Percentiles rank a stretch among this genome's conserved stretches.
Evolutionary conservation across 805 yeast genomes (phyloP).

Genomic region (Diddensiella santjacobensis): DNA sequence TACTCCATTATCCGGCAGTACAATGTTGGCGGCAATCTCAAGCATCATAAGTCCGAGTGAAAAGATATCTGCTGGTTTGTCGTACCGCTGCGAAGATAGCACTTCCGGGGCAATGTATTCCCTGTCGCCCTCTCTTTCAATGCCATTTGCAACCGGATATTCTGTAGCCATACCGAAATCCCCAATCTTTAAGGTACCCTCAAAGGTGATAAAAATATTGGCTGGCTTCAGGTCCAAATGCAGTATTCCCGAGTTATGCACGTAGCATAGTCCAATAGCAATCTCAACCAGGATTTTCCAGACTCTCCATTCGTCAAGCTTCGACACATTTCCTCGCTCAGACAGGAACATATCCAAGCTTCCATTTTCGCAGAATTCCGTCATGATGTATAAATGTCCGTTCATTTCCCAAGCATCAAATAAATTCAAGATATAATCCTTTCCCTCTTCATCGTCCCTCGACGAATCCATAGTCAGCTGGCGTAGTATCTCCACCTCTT

Average conservation of each 20-base stretch:
- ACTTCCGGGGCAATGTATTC: slow-evolving; percentile 98
- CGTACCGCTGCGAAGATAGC: slow-evolving; percentile 74
- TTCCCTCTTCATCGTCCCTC: slow-evolving; percentile 39
- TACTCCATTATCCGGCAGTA: slow-evolving; percentile 91
- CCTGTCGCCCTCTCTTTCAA: slow-evolving; percentile 95
- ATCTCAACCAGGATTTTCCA: slow-evolving; percentile 94
- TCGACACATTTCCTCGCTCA: slow-evolving; percentile 70
- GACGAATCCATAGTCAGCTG: slow-evolving; percentile 21
- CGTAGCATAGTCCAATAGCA: slow-evolving; percentile 69
- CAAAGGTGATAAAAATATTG: slow-evolving; percentile 88
- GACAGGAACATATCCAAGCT: slow-evolving; percentile 75
- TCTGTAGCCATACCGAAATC: slow-evolving; percentile 94
- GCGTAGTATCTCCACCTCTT: slow-evolving; percentile 68
- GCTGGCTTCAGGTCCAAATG: slow-evolving; percentile 96
- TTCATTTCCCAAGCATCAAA: slow-evolving; percentile 80
- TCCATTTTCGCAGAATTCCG: slow-evolving; percentile 94
- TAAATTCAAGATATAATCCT: slow-evolving; percentile 72
- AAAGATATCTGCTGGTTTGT: slow-evolving; percentile 90
- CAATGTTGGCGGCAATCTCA: slow-evolving; percentile 93
- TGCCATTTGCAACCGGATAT: slow-evolving; percentile 54
- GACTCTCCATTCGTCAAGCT: slow-evolving; percentile 92
- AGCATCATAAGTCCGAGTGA: slow-evolving; percentile 91
- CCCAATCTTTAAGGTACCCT: slow-evolving; percentile 89
- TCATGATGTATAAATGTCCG: slow-evolving; percentile 80
- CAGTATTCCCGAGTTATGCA: slow-evolving; percentile 71